Conservation (phyloP, 768 basidiomycete species). For the Termitomyces sp. region DNA sequence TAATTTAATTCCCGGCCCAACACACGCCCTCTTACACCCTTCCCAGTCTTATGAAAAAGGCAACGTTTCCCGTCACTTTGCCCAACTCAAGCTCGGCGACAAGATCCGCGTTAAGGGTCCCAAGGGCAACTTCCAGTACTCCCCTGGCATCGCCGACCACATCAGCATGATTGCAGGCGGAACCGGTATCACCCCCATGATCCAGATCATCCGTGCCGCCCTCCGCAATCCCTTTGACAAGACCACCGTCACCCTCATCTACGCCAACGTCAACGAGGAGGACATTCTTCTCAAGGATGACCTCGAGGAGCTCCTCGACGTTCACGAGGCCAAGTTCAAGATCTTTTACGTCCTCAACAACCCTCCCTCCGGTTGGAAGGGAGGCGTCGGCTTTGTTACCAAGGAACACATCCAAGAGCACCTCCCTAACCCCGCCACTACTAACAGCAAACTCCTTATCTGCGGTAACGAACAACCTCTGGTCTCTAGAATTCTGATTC, state of each 20-base stretch:
- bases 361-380: conserved; percentile 81
- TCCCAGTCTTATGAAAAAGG: conserved; percentile 91
- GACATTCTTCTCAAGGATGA: conserved; percentile 92
- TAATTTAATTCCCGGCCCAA: conserved; percentile 21
- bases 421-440: conserved; percentile 59
- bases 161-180: conserved; percentile 98
- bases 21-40: conserved; percentile 1
- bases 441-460: conserved; percentile 81
- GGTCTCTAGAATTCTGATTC: not conserved
- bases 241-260: conserved; percentile 84
- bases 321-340: conserved; percentile 61
- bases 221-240: conserved; percentile 85
- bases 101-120: conserved; percentile 91
- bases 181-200: conserved; percentile 98
- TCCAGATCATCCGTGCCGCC: conserved; percentile 94
- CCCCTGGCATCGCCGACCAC: conserved; percentile 64
- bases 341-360: conserved; percentile 94
- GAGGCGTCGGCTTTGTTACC: conserved; percentile 89
- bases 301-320: conserved; percentile 71
- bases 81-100: conserved; percentile 82
- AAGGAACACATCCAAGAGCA: conserved; percentile 86
- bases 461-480: conserved; percentile 51
- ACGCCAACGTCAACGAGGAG: conserved; percentile 91
- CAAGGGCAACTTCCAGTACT: conserved; percentile 91
- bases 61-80: conserved; percentile 89